A percentile compares a stretch with the other conserved stretches of the same genome.
Evolutionary conservation across 2,329 filamentous ascomycete genomes (phyloP).

Genomic region (Ilyonectria sp.): DNA sequence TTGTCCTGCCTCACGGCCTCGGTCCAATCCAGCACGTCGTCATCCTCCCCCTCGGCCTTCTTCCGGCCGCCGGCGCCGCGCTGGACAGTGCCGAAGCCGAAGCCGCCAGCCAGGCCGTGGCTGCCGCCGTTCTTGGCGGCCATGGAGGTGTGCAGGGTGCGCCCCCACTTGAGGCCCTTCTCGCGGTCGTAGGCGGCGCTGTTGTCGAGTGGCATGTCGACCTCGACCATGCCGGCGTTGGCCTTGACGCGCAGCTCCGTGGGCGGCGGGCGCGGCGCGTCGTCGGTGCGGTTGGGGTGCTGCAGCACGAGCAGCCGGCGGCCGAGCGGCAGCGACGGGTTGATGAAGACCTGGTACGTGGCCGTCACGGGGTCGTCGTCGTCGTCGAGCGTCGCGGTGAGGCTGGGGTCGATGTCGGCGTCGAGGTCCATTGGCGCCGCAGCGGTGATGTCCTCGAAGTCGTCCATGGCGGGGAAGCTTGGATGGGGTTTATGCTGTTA

Average conservation of each 20-base stretch:
- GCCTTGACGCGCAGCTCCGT: conserved; percentile 87
- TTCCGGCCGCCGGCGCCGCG: conserved; percentile 54
- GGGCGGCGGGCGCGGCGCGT: conserved; percentile 68
- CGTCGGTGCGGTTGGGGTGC: conserved; percentile 83
- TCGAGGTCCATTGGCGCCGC: conserved; percentile 43
- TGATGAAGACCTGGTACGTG: conserved; percentile 89
- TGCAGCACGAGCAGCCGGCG: conserved; percentile 87
- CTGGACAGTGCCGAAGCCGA: conserved; percentile 72
- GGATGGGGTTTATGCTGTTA: too few species aligned
- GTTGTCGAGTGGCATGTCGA: conserved; percentile 89
- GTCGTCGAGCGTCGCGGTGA: conserved; percentile 32
- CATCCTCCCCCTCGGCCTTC: conserved; percentile 60
- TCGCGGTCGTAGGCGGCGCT: conserved; percentile 83
- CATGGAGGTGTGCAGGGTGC: conserved; percentile 76
- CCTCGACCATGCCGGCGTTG: conserved; percentile 85
- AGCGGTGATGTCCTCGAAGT: conserved; percentile 29
- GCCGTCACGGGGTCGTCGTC: conserved; percentile 79
- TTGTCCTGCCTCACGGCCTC: conserved; percentile 79
- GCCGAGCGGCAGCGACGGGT: conserved; percentile 74
- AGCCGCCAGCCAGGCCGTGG: conserved; percentile 81
- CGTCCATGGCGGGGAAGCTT: conserved; percentile 30
- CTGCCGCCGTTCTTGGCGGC: conserved; percentile 74
- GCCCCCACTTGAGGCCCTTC: conserved; percentile 88
- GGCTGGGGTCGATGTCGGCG: conserved; percentile 38
- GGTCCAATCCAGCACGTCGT: conserved; percentile 73